phyloP scores from a whole-genome alignment of 805 yeast genomes.

The Starmerella apis region DNA sequence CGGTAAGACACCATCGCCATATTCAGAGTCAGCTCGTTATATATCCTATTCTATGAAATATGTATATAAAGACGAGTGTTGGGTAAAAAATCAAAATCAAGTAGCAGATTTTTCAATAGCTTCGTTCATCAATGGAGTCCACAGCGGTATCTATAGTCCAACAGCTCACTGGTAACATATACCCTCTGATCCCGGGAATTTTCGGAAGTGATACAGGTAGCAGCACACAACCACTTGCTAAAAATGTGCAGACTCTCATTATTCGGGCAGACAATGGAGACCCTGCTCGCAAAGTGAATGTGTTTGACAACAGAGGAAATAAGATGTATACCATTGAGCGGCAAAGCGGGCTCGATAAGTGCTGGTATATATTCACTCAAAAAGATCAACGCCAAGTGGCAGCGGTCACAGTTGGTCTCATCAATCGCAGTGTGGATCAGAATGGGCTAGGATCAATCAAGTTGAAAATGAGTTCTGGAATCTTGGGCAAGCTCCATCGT shows the following conservation, averaged over 20 bases:
- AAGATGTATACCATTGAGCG: constrained; percentile 45
- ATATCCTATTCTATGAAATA: no score
- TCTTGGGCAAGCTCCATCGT: constrained; percentile 28
- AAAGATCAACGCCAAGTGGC: constrained; percentile 43
- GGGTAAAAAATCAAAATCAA: not conserved
- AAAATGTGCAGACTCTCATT: constrained; percentile 34
- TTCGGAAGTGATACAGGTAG: constrained; percentile 6
- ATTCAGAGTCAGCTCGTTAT: no score
- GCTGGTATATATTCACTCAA: constrained; percentile 41
- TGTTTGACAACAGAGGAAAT: constrained; percentile 40
- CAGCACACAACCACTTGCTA: constrained; percentile 1
- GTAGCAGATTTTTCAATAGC: not conserved
- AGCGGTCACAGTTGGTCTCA: constrained; percentile 42
- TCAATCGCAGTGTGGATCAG: constrained; percentile 38
- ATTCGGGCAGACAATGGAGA: constrained; percentile 43
- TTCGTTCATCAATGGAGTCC: not conserved
- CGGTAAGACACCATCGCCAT: no score
- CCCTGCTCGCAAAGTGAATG: constrained; percentile 39
- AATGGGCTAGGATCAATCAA: constrained; percentile 36
- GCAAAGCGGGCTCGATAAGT: constrained; percentile 31
- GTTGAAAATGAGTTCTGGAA: constrained; percentile 35
- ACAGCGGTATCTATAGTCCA: not conserved
- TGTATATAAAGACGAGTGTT: no score
- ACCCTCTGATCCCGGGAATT: constrained; percentile 7
- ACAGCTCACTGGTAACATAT: constrained; percentile 1